Evolutionary conservation across 108 stramenopile genomes (phyloP), one percentile per base, ranked within the genome.

Genomic region (Nitzschia sp.): DNA sequence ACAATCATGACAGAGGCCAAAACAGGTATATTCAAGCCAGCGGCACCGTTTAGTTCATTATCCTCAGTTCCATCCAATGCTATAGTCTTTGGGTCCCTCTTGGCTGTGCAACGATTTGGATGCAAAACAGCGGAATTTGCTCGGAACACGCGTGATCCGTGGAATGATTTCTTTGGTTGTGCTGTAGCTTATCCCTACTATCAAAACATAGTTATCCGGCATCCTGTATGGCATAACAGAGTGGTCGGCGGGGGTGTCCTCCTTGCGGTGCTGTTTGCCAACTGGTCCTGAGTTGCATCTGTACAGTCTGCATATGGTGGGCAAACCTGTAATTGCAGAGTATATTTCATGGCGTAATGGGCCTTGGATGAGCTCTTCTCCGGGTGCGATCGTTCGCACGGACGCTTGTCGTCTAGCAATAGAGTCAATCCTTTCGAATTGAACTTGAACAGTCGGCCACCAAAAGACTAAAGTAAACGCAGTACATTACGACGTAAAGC

Each of bases 81-180:
- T 6, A 25, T 71, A 9, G 69, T 77, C 8, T 77, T 82, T 53
- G 81, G 81, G 53, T 66, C 72, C 25, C 25, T 82, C 11, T 23
- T 77, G 53, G 76, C 66, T 30, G 44, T 63, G 1, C 81, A 82
- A 67, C 61, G 81, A 52, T 66, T 73, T 5, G 58, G 64, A 22
- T 70, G 63, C 15, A 77, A 77, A 36, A 68, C 76, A 26, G 50
- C 59, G 13, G 81, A 82, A 74, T 69, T 61, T 29, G 2, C 72
- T 0, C 54, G 81, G 33, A 65, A 68, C 19, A 63, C 45, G 19
- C 63, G 74, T 31, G 81, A 82, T 36, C 58, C 57, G 1, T 73
- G 67, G 67, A 70, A 82, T 58, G 76, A 82, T 29, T 19, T 67
- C 28, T 72, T 73, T 60, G 81, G 81, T 21, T 82, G 68, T 63